Conservation (phyloP, 2,329 filamentous ascomycete species). For the Shiraia bambusicola region DNA sequence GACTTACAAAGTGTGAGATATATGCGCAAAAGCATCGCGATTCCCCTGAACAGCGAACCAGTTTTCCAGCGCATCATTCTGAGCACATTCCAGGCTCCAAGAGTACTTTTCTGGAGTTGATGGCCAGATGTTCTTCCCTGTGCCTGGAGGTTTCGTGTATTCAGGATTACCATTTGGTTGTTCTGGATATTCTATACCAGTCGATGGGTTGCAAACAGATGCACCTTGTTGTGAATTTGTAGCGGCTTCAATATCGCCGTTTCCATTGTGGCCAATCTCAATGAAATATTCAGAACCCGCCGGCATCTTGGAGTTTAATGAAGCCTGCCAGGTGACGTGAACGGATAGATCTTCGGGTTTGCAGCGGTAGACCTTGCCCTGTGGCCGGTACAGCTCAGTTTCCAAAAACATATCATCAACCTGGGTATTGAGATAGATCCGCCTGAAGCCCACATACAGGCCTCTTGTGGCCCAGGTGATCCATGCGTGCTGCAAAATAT, state of each 20-base stretch:
- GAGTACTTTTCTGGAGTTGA: constrained; percentile 47
- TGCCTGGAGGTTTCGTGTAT: constrained; percentile 49
- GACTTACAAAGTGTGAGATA: constrained; percentile 62
- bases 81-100: constrained; percentile 54
- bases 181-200: constrained; percentile 44
- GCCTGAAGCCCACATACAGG: constrained; percentile 58
- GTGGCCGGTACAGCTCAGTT: constrained; percentile 47
- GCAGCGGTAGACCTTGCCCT: constrained; percentile 54
- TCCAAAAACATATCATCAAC: constrained; percentile 65
- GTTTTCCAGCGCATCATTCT: constrained; percentile 53
- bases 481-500: constrained; percentile 62
- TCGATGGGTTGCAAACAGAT: constrained; percentile 31
- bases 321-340: constrained; percentile 34
- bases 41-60: constrained; percentile 58
- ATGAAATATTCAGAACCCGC: constrained; percentile 40
- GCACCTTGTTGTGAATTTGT: constrained; percentile 26
- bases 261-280: constrained; percentile 44
- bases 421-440: constrained; percentile 58
- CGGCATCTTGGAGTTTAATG: constrained; percentile 36
- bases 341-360: constrained; percentile 33
- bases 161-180: constrained; percentile 48
- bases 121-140: constrained; percentile 44
- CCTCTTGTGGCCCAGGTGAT: constrained; percentile 64
- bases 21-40: constrained; percentile 56
- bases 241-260: constrained; percentile 41